Evolutionary conservation across 2,329 filamentous ascomycete species (phyloP), one percentile per base, ranked within the genome.

Genomic region (Periconia sp.): DNA sequence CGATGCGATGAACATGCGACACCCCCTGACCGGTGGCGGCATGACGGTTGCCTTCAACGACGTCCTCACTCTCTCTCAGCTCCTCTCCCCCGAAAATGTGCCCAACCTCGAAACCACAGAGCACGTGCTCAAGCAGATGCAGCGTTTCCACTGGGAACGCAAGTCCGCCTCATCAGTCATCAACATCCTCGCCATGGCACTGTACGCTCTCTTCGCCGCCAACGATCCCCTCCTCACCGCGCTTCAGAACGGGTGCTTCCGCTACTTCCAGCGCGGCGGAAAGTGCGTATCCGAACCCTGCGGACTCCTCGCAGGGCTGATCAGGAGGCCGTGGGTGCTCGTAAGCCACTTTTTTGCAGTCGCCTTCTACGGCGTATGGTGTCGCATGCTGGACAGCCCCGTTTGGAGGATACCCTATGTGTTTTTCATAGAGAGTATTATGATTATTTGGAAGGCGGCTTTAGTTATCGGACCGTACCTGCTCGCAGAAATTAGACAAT

Each of bases 31-130:
- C 0, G 94, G 94, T 49, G 94, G 94, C 61, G 94, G 94, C 64
- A 99, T 99, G 94, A 97, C 93, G 0, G 94, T 97, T 1, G 94
- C 91, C 1, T 89, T 99, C 74, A 96, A 93, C 76, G 94, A 99
- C 69, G 92, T 90, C 1, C 82, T 94, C 11, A 76, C 95, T 1
- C 82, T 99, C 23, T 80, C 88, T 1, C 82, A 88, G 9, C 79
- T 97, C 19, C 83, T 99, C 1, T 80, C 84, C 37, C 92, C 91
- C 0, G 77, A 82, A 40, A 75, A 77, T 8, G 82, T 97, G 0
- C 87, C 90, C 3, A 78, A 82, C 58, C 82, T 99, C 2, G 82
- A 82, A 54, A 83, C 96, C 74, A 82, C 84, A 2, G 72, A 74
- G 2, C 81, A 83, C 40, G 85, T 99, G 6, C 76, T 87, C 50